phyloP scores from a whole-genome alignment of 495 filamentous ascomycete species.

The Rhypophila decipiens region DNA sequence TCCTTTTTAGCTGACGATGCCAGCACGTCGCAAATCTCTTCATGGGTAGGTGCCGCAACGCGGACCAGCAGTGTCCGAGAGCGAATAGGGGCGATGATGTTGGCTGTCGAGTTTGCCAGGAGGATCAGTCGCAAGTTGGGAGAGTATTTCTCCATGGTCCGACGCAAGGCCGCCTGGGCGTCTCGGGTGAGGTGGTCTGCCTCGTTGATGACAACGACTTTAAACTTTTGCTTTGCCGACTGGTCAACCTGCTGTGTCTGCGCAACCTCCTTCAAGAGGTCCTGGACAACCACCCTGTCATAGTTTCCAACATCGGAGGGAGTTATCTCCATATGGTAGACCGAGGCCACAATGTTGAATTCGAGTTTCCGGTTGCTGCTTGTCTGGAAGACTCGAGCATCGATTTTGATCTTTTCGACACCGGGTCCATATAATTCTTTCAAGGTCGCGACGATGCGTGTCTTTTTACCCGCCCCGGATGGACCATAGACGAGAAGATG shows the following conservation, averaged over 20 bases:
- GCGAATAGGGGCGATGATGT: constrained; percentile 95
- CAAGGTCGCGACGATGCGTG: constrained; percentile 86
- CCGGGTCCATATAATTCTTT: constrained; percentile 88
- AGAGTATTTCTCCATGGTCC: constrained; percentile 99
- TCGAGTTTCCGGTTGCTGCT: constrained; percentile 93
- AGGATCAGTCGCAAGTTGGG: constrained; percentile 89
- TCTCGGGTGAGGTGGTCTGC: constrained; percentile 93
- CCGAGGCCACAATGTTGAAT: constrained; percentile 93
- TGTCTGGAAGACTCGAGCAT: constrained; percentile 91
- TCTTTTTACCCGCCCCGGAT: constrained; percentile 95
- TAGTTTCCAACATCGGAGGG: constrained; percentile 96
- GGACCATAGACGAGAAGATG: constrained; percentile 96
- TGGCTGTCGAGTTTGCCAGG: constrained; percentile 88
- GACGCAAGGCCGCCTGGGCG: constrained; percentile 88
- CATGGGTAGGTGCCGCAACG: constrained; percentile 81
- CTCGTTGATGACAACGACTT: constrained; percentile 98
- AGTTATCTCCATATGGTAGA: constrained; percentile 97
- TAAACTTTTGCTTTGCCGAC: constrained; percentile 82
- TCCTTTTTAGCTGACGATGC: constrained; percentile 69
- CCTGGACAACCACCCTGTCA: constrained; percentile 91
- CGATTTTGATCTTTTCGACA: constrained; percentile 96
- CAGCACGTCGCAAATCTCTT: constrained; percentile 75
- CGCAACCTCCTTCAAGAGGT: constrained; percentile 93
- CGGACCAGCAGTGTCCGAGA: constrained; percentile 83
- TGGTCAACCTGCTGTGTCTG: constrained; percentile 97